A percentile compares a stretch with the other conserved stretches of the same genome.
Conservation (phyloP, 139 green algal genomes). For the Volvox reticuliferus region DNA sequence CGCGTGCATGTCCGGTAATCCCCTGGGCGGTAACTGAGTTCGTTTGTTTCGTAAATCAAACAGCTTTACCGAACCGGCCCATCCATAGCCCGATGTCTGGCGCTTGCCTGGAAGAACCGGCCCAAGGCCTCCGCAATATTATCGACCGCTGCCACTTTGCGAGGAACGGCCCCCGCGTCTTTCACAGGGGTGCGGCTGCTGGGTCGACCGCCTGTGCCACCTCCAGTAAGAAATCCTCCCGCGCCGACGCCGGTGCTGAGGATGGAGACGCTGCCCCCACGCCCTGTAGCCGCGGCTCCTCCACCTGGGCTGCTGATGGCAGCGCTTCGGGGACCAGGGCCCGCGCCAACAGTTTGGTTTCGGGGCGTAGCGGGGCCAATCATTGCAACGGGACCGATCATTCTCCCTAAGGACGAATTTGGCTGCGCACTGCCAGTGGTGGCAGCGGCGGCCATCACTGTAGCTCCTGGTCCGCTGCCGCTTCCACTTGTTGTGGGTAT, state of each 20-base stretch:
- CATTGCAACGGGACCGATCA: background rate
- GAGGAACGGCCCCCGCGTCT: background rate
- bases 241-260: background rate
- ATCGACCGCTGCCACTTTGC: constrained; percentile 9
- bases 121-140: constrained; percentile 12
- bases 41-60: no score
- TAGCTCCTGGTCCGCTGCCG: no score
- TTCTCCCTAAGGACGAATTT: background rate
- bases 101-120: constrained; percentile 30
- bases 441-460: no score
- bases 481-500: background rate
- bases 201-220: background rate
- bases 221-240: background rate
- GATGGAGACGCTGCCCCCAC: background rate
- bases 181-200: background rate
- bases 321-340: background rate
- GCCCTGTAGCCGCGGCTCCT: background rate
- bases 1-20: no score
- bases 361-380: background rate
- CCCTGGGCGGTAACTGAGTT: no score
- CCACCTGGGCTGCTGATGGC: background rate
- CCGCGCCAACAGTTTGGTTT: background rate
- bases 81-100: background rate
- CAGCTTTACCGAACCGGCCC: no score
- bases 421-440: no score